Conservation (phyloP, 805 yeast species). For the Candida adriatica region DNA sequence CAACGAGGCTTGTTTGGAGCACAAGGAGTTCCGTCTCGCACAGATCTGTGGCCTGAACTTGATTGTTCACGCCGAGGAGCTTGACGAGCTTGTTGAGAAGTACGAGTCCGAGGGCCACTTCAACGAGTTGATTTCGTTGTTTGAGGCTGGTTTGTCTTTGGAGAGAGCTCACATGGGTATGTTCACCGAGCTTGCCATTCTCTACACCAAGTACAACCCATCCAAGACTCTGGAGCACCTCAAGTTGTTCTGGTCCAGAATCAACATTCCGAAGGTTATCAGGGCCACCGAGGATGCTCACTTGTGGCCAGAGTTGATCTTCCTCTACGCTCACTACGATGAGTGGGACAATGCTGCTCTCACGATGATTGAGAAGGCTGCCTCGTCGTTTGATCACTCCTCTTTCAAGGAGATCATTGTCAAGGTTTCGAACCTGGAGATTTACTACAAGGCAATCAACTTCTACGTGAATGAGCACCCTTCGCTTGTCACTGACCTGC, state of each 20-base stretch:
- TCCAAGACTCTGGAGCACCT: slow-evolving; percentile 91
- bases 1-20: slow-evolving; percentile 91
- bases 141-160: slow-evolving; percentile 91
- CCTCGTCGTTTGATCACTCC: slow-evolving; percentile 86
- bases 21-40: slow-evolving; percentile 91
- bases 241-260: slow-evolving; percentile 96
- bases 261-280: slow-evolving; percentile 95
- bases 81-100: slow-evolving; percentile 78
- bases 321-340: slow-evolving; percentile 95
- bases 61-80: slow-evolving; percentile 95
- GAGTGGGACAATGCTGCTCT: slow-evolving; percentile 99
- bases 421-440: slow-evolving; percentile 92
- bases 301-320: slow-evolving; percentile 92
- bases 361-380: slow-evolving; percentile 92
- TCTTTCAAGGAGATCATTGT: slow-evolving; percentile 93
- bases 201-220: slow-evolving; percentile 87
- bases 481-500: slow-evolving; percentile 76
- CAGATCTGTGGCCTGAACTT: slow-evolving; percentile 97
- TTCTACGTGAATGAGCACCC: slow-evolving; percentile 93
- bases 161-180: slow-evolving; percentile 99
- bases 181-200: slow-evolving; percentile 92
- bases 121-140: slow-evolving; percentile 82
- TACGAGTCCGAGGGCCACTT: slow-evolving; percentile 90
- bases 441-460: slow-evolving; percentile 94
- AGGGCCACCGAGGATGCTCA: slow-evolving; percentile 91